Percentiles rank a stretch among this genome's conserved stretches.
Evolutionary conservation across 2,329 filamentous ascomycete species (phyloP).

Genomic region (Fusarium nematophilum): DNA sequence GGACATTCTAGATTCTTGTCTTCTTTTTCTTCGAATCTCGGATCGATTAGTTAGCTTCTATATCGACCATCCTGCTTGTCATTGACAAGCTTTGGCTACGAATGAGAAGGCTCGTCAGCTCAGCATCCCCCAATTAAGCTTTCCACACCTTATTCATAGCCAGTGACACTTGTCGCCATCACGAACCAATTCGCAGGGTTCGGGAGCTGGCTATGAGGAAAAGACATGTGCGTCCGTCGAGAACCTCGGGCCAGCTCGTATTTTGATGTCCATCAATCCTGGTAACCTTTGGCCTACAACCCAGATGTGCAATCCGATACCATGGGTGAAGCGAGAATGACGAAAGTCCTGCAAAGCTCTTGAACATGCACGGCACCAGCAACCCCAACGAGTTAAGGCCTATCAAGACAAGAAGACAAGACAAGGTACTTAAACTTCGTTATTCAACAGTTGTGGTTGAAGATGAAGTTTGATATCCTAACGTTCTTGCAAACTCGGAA

Average conservation of each 20-base stretch:
- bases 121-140: neutral
- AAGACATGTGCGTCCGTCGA: neutral
- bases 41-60: neutral
- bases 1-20: neutral
- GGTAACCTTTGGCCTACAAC: neutral
- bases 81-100: neutral
- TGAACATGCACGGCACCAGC: neutral
- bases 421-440: neutral
- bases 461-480: no score
- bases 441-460: no score
- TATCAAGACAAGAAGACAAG: no score
- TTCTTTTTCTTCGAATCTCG: neutral
- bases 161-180: neutral
- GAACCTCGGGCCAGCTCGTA: conserved; percentile 1
- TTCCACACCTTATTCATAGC: conserved; percentile 1
- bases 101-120: neutral
- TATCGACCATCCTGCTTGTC: neutral
- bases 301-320: neutral
- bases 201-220: neutral
- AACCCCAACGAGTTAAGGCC: no score
- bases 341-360: neutral
- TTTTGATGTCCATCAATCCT: neutral
- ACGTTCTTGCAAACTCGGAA: no score
- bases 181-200: neutral
- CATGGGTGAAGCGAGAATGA: conserved; percentile 5